Percentiles rank a stretch among this genome's conserved stretches.
These are phyloP conservation scores for Fusarium nanum DNA, from an alignment of 2,329 filamentous ascomycete genomes.

Conservation along the genomic window DNA sequence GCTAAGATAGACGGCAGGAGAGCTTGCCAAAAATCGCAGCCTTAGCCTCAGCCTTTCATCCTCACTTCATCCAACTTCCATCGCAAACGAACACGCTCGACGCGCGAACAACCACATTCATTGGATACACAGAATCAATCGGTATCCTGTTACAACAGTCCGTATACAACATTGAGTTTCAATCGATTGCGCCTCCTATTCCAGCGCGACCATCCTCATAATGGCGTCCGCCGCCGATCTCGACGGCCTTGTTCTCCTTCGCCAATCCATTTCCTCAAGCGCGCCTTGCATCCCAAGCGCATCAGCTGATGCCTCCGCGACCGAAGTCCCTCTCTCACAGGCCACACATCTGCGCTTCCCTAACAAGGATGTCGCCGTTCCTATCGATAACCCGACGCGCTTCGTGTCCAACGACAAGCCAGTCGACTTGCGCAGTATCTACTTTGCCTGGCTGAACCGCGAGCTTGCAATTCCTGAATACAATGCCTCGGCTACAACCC, in stretches of 20 bases:
- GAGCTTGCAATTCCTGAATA: constrained; percentile 92
- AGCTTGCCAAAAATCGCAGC: constrained; percentile 42
- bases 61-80: constrained; percentile 24
- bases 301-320: constrained; percentile 71
- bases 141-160: background rate
- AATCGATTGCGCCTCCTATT: constrained; percentile 1
- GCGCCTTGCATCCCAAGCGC: constrained; percentile 79
- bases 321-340: constrained; percentile 74
- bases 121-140: background rate
- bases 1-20: constrained; percentile 14
- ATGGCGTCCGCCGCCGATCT: constrained; percentile 70
- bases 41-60: constrained; percentile 45
- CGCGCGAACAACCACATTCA: background rate
- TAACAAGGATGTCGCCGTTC: constrained; percentile 69
- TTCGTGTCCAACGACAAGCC: constrained; percentile 82
- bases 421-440: constrained; percentile 92
- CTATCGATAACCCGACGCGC: constrained; percentile 80
- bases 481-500: constrained; percentile 81
- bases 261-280: constrained; percentile 80
- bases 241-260: constrained; percentile 86
- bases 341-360: constrained; percentile 85
- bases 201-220: constrained; percentile 37
- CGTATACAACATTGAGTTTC: background rate
- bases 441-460: constrained; percentile 95
- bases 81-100: constrained; percentile 6